Evolutionary conservation across 2,329 filamentous ascomycete genomes (phyloP), one percentile per base, ranked within the genome.

Genomic region (Fusarium keratoplasticum): DNA sequence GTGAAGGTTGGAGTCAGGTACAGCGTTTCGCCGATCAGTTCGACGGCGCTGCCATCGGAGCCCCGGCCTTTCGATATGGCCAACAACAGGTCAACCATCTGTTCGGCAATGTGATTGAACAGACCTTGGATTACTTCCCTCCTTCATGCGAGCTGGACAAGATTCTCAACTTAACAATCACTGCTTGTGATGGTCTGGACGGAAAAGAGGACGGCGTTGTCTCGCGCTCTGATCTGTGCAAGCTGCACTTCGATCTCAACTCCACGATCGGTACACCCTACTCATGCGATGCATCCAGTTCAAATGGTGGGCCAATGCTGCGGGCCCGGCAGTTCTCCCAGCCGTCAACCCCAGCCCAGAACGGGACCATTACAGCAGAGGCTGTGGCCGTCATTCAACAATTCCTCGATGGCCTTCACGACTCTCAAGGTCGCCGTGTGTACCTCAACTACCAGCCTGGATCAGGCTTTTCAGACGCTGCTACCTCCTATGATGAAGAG

Each of bases 131-230:
- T 62, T 86, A 87, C 22, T 73, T 64, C 29, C 72, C 72, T 18
- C 60, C 70, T 71, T 83, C 86, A 1, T 85, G 84, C 50, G 86
- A 87, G 59, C 74, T 89, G 16, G 81, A 83, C 7, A 86, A 85
- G 74, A 89, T 90, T 54, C 83, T 87, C 22, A 90, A 89, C 74
- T 82, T 83, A 69, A 73, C 83, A 63, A 73, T 83, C 14, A 60
- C 54, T 8, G 67, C 65, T 10, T 69, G 65, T 4, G 67, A 69
- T 7, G 35, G 14, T 9, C 35, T 69, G 2, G 67, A 69, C 13
- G 67, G 65, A 54, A 69, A 42, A 2, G 29, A 20, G 5, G 67
- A 69, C 4, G 67, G 58, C 3, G 52, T 69, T 0, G 36, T 64
- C 10, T 69, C 65, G 1, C 27, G 65, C 9, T 54, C 67, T 0